Base-by-base conservation (phyloP, 2,329 filamentous ascomycete species). In the Aspergillus glaucus region DNA sequence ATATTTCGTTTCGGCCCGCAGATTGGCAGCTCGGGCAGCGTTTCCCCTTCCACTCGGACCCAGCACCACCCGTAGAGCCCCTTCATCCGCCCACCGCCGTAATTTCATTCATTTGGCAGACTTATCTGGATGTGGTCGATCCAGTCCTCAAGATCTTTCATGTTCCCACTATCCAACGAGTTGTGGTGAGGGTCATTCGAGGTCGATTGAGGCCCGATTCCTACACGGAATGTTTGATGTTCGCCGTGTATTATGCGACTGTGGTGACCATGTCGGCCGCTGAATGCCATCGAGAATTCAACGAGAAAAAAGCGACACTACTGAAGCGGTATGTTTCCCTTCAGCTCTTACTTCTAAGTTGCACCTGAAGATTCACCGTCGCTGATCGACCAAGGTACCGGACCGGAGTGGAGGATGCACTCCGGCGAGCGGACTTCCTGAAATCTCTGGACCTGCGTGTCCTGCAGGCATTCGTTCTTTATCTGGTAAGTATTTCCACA, bases 111-210 rank as follows among this genome's bases (percentile, higher is more conserved):
- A 59, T 6, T 6, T 61, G 56, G 59, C 57, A 60, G 39, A 53
- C 28, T 22, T 61, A 56, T 32, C 17, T 61, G 17, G 55, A 58
- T 12, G 45, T 45, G 8, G 75, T 82, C 14, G 79, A 82, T 58
- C 77, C 79, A 0, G 57, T 82, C 3, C 65, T 81, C 53, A 81
- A 81, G 53, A 67, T 81, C 3, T 61, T 81, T 12, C 79, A 82
- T 56, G 65, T 75, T 1, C 78, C 79, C 1, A 76, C 73, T 7
- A 64, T 75, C 15, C 73, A 78, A 53, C 69, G 70, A 4, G 71
- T 69, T 0, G 61, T 82, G n/a, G 56, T 75, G 21, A 64, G 72
- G 12, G 71, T 49, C 71, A 41, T 49, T n/a, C 34, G 15, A 47
- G 41, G 37, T 9, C 4, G 21, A 21, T 34, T 15, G n/a, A 37